A percentile compares a stretch with the other conserved stretches of the same genome.
Conservation (phyloP, 2,329 filamentous ascomycete genomes). For the Botrytis deweyae region DNA sequence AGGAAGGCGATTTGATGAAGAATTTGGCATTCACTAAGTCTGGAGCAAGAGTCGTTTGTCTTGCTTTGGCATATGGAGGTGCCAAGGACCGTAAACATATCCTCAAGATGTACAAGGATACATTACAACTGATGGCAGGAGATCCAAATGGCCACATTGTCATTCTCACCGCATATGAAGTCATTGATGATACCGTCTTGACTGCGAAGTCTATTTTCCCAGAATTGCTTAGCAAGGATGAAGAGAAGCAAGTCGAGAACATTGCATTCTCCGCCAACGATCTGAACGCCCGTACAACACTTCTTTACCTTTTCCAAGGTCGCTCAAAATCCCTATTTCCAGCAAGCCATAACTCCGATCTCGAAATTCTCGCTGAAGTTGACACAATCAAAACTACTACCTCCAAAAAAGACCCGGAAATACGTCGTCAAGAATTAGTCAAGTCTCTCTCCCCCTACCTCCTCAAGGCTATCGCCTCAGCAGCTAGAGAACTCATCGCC, state of each 20-base stretch:
- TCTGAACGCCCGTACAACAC: constrained; percentile 60
- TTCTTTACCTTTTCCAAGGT: constrained; percentile 80
- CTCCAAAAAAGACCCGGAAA: constrained; percentile 85
- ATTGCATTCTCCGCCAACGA: constrained; percentile 65
- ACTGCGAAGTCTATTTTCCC: constrained; percentile 82
- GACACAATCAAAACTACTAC: constrained; percentile 77
- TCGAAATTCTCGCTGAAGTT: constrained; percentile 73
- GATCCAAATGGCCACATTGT: constrained; percentile 78
- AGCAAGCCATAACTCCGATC: constrained; percentile 60
- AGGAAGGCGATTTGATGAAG: constrained; percentile 85
- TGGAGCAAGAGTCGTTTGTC: constrained; percentile 76
- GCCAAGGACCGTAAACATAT: constrained; percentile 93
- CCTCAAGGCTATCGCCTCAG: constrained; percentile 68
- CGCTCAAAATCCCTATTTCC: constrained; percentile 62
- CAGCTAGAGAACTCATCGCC: constrained; percentile 65
- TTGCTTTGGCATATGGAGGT: constrained; percentile 77
- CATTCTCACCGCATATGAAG: constrained; percentile 82
- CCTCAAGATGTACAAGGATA: constrained; percentile 86
- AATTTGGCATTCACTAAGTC: constrained; percentile 95
- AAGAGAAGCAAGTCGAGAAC: constrained; percentile 61
- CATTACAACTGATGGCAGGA: constrained; percentile 77
- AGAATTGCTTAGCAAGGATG: constrained; percentile 75
- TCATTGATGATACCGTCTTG: constrained; percentile 91
- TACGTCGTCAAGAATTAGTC: constrained; percentile 73
- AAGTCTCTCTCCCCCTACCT: constrained; percentile 72